A percentile compares a stretch with the other conserved stretches of the same genome.
Evolutionary conservation across 1,284 basidiomycete genomes (phyloP).

Genomic region (Pyrrhoderma lamaoense): DNA sequence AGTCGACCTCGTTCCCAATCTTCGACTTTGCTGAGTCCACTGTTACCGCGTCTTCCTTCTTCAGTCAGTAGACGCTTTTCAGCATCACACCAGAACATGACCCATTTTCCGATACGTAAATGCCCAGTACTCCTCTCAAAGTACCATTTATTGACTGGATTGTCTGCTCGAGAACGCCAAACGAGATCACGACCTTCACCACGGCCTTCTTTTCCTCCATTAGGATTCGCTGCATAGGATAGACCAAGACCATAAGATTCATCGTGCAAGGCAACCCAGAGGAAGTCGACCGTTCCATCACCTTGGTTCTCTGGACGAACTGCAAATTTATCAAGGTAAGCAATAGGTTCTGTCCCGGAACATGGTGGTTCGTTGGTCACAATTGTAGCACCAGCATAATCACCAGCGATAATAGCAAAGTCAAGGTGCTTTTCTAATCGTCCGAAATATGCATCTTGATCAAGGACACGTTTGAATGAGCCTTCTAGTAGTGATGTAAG

Average conservation of each 20-base stretch:
- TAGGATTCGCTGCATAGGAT: conserved; percentile 91
- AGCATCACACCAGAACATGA: conserved; percentile 97
- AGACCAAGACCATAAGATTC: conserved; percentile 96
- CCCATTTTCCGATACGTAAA: conserved; percentile 77
- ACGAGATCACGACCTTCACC: conserved; percentile 92
- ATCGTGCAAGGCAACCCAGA: conserved; percentile 98
- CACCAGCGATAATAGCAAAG: conserved; percentile 92
- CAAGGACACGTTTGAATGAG: conserved; percentile 75
- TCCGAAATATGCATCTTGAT: conserved; percentile 70
- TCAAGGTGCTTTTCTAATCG: conserved; percentile 76
- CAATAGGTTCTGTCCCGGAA: conserved; percentile 45
- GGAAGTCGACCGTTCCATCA: conserved; percentile 97
- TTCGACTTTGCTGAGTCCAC: conserved; percentile 67
- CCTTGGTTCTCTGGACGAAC: conserved; percentile 93
- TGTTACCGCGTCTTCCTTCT: conserved; percentile 50
- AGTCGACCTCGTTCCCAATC: conserved; percentile 78
- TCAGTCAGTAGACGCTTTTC: conserved; percentile 74
- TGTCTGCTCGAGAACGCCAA: conserved; percentile 89
- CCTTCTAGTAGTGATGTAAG: conserved; percentile 80
- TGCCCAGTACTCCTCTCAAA: conserved; percentile 95
- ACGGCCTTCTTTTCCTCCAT: conserved; percentile 83
- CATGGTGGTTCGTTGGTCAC: conserved; percentile 73
- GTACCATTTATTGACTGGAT: conserved; percentile 99
- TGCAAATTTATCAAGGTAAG: conserved; percentile 98
- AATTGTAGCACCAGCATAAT: conserved; percentile 93